phyloP scores from a whole-genome alignment of 768 basidiomycete genomes.

The Kwoniella sp. region DNA sequence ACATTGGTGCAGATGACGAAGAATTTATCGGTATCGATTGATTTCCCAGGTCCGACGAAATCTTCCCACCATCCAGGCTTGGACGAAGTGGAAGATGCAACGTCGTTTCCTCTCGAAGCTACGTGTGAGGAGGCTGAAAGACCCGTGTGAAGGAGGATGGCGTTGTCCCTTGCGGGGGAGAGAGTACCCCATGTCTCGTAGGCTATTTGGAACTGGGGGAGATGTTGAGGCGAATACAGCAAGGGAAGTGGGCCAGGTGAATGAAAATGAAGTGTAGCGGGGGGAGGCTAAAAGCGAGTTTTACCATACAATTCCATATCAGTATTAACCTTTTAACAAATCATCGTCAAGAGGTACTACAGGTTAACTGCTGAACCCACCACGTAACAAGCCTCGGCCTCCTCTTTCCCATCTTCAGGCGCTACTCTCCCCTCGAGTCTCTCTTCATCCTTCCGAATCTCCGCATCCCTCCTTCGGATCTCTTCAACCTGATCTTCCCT shows the following conservation, averaged over 20 bases:
- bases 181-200: conserved; percentile 98
- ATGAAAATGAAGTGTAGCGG: conserved; percentile 49
- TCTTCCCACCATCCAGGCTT: conserved; percentile 99
- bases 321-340: too few relatives aligned
- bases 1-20: conserved; percentile 96
- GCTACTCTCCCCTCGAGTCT: conserved; percentile 28
- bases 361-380: conserved; percentile 44
- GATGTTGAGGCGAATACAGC: conserved; percentile 53
- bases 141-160: conserved; percentile 91
- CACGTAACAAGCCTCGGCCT: conserved; percentile 55
- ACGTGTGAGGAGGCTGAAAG: conserved; percentile 90
- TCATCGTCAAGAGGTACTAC: too few relatives aligned
- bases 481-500: conserved; percentile 19
- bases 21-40: conserved; percentile 88
- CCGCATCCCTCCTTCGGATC: conserved; percentile 29
- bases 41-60: conserved; percentile 93
- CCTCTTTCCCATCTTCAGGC: conserved; percentile 38
- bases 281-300: conserved; percentile 42
- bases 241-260: conserved; percentile 48
- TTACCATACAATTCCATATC: neutral
- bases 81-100: conserved; percentile 71
- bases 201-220: conserved; percentile 66
- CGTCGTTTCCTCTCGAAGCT: conserved; percentile 50
- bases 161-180: conserved; percentile 75
- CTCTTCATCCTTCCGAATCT: conserved; percentile 31